Base-by-base conservation (phyloP, 768 basidiomycete species). In the Butyriboletus loyo region DNA sequence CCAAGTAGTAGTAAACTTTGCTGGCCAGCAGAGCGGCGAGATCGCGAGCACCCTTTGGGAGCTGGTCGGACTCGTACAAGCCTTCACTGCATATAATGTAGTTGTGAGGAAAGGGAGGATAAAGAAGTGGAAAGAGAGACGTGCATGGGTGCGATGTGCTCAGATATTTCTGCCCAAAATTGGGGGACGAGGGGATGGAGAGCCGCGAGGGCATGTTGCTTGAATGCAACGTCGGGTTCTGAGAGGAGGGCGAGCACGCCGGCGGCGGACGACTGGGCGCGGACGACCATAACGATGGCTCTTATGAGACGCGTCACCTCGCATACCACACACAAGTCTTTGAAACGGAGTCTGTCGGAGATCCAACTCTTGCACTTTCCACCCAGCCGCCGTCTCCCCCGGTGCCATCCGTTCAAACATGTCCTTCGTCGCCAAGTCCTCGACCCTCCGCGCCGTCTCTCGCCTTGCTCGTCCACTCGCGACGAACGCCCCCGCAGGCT, bases 151-250 rank as follows among this genome's bases (percentile, higher is more conserved):
- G 88, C 82, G 62, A 98, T 87, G 67, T 90, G 84, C 71, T 99
- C 97, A 61, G 92, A 94, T 64, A 98, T 96, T 78, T 99, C 97
- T 42, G 96, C 88, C 97, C 97, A 99, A 72, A 98, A 98, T 62
- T 90, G 87, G 35, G 94, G 84, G 7, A 98, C 92, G 40, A 98
- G 81, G 15, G 82, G 74, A 64, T 84, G 88, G 48, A 99, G 79
- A 40, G 86, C 80, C 45, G 83, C 82, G 61, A 99, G 84, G 22
- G 97, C 97, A 77, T 97, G 89, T 62, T 91, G 85, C 66, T 94
- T 92, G 68, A 98, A 87, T 37, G 87, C 74, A 25, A 84, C 78
- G 58, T 95, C 90, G 49, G 88, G 89, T 71, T 99, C 97, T 36
- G 86, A 83, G 15, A 99, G 84, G 31, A 99, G 79, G 25, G 93